Evolutionary conservation across 345 rosid genomes (phyloP).

Genomic region (Gossypium thurberi): DNA sequence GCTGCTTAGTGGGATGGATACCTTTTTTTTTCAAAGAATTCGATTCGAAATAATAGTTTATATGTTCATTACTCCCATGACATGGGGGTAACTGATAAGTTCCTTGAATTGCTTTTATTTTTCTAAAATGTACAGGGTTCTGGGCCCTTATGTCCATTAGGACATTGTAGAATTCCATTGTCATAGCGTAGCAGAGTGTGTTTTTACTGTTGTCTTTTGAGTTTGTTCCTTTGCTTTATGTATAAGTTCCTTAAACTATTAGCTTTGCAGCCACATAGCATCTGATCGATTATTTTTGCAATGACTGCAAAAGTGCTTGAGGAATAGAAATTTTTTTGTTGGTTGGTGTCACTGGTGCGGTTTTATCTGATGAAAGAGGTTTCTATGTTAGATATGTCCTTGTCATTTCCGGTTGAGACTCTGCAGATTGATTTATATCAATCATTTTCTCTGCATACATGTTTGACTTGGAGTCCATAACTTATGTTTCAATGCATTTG

Average conservation of each 20-base stretch:
- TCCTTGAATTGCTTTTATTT: background rate
- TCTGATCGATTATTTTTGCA: background rate
- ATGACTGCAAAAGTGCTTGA: background rate
- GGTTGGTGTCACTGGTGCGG: background rate
- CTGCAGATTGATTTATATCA: background rate
- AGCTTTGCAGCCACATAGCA: background rate
- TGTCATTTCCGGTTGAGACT: background rate
- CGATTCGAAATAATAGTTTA: background rate
- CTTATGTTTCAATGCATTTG: background rate
- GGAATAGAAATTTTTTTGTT: background rate
- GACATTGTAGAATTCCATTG: slow-evolving; percentile 1
- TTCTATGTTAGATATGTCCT: background rate
- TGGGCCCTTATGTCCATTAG: slow-evolving; percentile 8
- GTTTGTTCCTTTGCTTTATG: background rate
- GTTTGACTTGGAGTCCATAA: background rate
- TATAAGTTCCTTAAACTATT: no score
- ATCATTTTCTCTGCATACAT: background rate
- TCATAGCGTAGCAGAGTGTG: background rate
- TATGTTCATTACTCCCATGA: background rate
- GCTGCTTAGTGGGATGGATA: background rate
- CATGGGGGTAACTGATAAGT: background rate
- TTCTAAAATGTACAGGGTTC: background rate
- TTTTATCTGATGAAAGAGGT: background rate
- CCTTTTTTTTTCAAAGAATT: background rate
- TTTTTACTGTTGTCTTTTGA: background rate